Conservation (phyloP, 164 flowering plant genomes). For the Piper betle region DNA sequence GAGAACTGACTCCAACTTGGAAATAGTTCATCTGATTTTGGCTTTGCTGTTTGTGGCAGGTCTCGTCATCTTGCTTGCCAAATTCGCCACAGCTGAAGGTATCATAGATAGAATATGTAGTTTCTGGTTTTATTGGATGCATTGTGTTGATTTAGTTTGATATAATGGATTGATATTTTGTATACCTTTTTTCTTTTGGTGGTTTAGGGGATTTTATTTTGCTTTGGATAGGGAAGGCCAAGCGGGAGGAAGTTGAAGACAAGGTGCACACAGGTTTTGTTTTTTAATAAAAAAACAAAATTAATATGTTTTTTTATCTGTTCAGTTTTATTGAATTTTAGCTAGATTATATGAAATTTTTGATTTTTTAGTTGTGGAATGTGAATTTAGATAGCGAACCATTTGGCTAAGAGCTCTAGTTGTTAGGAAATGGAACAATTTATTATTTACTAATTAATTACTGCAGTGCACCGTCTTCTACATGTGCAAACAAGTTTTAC, state of each 20-base stretch:
- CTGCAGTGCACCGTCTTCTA: no score
- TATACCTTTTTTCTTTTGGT: not conserved
- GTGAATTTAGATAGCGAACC: no score
- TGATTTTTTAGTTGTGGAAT: no score
- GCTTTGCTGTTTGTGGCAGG: not conserved
- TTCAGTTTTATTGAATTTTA: no score
- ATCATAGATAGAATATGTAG: not conserved
- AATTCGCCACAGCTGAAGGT: conserved; percentile 58
- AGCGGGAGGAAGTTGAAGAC: conserved; percentile 68
- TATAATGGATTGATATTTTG: not conserved
- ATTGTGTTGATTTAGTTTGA: not conserved
- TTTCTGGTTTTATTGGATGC: not conserved
- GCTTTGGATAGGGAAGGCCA: conserved; percentile 38
- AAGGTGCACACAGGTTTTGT: conserved; percentile 28
- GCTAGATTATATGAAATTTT: no score
- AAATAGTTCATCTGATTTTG: not conserved
- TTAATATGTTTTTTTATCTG: no score
- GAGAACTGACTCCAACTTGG: not conserved
- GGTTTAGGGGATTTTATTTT: conserved; percentile 64
- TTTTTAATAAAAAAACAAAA: not conserved
- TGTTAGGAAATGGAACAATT: no score
- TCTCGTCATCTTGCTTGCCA: conserved; percentile 16
- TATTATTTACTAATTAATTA: no score
- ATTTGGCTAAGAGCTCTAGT: no score
- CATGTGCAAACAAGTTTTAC: no score